Percentiles rank a stretch among this genome's conserved stretches.
Conservation (phyloP, 1,139 yeast species). For the Zygosaccharomyces pseudobailii region DNA sequence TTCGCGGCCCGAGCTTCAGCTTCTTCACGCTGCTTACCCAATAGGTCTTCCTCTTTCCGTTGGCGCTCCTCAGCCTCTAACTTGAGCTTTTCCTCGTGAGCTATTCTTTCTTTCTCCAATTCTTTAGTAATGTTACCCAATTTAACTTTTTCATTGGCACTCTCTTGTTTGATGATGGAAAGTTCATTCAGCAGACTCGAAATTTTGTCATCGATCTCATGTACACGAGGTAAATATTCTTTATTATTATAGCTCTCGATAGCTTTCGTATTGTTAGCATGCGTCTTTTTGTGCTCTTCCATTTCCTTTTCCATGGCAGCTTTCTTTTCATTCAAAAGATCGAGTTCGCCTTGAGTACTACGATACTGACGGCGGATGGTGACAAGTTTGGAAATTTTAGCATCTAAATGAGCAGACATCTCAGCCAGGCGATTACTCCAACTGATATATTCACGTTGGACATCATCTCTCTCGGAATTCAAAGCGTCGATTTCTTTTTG, state of each 20-base stretch:
- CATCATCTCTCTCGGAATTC: conserved; percentile 18
- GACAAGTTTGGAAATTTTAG: conserved; percentile 24
- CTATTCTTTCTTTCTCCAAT: conserved; percentile 26
- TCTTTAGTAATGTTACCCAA: conserved; percentile 27
- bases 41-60: conserved; percentile 22
- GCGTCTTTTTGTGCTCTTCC: conserved; percentile 15
- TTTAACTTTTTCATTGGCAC: conserved; percentile 26
- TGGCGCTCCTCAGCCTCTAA: conserved; percentile 27
- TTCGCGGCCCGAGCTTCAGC: conserved; percentile 21
- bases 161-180: conserved; percentile 28
- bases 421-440: conserved; percentile 23
- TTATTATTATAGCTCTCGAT: conserved; percentile 21
- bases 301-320: conserved; percentile 21
- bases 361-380: conserved; percentile 21
- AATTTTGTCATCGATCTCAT: conserved; percentile 24
- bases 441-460: conserved; percentile 19
- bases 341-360: conserved; percentile 23
- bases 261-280: conserved; percentile 15
- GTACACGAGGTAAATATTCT: conserved; percentile 23
- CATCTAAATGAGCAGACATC: conserved; percentile 27
- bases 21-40: conserved; percentile 26
- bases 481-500: conserved; percentile 25
- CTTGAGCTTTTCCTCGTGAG: conserved; percentile 26
- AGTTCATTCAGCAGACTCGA: conserved; percentile 19
- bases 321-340: conserved; percentile 19